Base-by-base conservation (phyloP, 2,329 filamentous ascomycete species). In the Nemania bipapillata region DNA sequence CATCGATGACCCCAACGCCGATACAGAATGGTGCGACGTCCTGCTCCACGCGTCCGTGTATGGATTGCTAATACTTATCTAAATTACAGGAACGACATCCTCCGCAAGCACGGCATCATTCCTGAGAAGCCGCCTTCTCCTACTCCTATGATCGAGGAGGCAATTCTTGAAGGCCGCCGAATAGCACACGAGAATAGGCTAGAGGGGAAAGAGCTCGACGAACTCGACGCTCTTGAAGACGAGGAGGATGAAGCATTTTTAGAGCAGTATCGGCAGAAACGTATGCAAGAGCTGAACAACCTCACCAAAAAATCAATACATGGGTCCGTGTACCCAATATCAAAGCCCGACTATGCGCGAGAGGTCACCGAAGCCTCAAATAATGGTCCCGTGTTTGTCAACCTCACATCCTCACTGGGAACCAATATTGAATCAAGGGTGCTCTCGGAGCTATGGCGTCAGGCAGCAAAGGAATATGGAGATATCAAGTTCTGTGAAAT, bases 401-500 rank as follows among this genome's bases (percentile, higher is more conserved):
- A 97, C 74, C 85, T 98, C 58, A 95, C 91, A 6, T 93, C 92
- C 4, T 87, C 92, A 0, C 83, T 90, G 67, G 91, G 92, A 57
- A 92, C 88, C 60, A 97, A 97, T 76, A 86, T 91, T 37, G 94
- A 98, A 81, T 97, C 94, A 3, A 87, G 92, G 68, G 85, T 97
- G 3, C 82, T 98, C 74, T 90, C 90, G 0, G 92, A 97, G 77
- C 84, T 97, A 22, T 99, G 95, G 94, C 86, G 91, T 40, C 89
- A 94, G 76, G 86, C 96, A 47, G 95, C 96, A 0, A 83, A 81
- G 68, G 93, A 95, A 76, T 99, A 94, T 77, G 93, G 94, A 22
- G 95, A 99, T 72, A 85, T 99, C 80, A 99, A 99, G 82, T 99
- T 99, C 81, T 98, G 95, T 80, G 93, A 98, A 82, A 98, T 99